phyloP scores from a whole-genome alignment of 2,329 filamentous ascomycete species.

The Penicillium sclerotigenum region DNA sequence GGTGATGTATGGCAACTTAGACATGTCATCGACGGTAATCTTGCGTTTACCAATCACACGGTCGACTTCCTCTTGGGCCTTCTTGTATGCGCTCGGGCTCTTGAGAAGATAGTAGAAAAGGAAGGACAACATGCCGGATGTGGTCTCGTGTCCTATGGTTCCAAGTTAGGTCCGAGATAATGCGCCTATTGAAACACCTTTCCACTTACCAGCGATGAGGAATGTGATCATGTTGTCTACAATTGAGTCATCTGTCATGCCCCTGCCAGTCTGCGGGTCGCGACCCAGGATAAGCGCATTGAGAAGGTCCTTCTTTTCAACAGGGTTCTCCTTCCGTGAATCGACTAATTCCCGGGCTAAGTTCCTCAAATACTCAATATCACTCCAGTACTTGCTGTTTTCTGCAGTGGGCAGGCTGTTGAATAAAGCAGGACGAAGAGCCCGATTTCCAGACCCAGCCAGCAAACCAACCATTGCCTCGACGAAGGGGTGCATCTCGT shows the following conservation, averaged over 20 bases:
- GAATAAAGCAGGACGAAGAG: slow-evolving; percentile 48
- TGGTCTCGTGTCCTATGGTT: slow-evolving; percentile 64
- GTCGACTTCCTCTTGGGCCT: slow-evolving; percentile 67
- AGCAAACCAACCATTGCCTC: slow-evolving; percentile 65
- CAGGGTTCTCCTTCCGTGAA: slow-evolving; percentile 54
- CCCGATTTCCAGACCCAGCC: slow-evolving; percentile 52
- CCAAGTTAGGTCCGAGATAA: neutral
- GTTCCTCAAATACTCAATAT: slow-evolving; percentile 48
- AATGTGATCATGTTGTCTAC: slow-evolving; percentile 71
- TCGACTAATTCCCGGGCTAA: slow-evolving; percentile 61
- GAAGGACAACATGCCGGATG: slow-evolving; percentile 65
- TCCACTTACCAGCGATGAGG: slow-evolving; percentile 55
- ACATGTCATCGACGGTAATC: slow-evolving; percentile 60
- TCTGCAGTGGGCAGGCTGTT: slow-evolving; percentile 44
- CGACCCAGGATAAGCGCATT: slow-evolving; percentile 66
- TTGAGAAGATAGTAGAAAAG: slow-evolving; percentile 63
- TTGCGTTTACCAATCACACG: slow-evolving; percentile 57
- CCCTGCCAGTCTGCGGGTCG: slow-evolving; percentile 65
- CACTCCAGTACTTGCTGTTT: slow-evolving; percentile 32
- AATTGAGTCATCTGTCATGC: slow-evolving; percentile 61
- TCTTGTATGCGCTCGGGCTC: slow-evolving; percentile 58
- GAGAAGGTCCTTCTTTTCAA: slow-evolving; percentile 63
- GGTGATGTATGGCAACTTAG: slow-evolving; percentile 64
- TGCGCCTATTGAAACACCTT: neutral
- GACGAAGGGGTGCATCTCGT: slow-evolving; percentile 68